Conservation (phyloP, 2,329 filamentous ascomycete genomes). For the Aureobasidium sp. region DNA sequence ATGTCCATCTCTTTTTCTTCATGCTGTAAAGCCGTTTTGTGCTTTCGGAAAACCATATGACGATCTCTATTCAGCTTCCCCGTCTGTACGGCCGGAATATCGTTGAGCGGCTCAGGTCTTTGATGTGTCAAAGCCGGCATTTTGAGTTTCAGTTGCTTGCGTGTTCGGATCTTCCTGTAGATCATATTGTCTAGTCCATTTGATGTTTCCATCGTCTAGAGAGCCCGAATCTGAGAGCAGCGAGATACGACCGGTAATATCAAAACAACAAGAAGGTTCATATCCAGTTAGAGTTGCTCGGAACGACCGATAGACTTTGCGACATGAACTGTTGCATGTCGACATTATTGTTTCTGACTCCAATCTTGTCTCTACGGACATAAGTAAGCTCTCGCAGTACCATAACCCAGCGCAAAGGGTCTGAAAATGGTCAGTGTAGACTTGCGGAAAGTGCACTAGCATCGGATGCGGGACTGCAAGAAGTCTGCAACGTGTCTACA, state of each 20-base stretch:
- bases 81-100: neutral
- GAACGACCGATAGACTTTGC: no score
- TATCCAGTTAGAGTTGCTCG: no score
- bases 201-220: neutral
- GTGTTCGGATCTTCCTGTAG: constrained; percentile 1
- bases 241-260: neutral
- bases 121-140: neutral
- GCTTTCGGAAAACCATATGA: neutral
- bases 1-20: neutral
- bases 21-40: neutral
- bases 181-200: neutral
- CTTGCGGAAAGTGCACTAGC: no score
- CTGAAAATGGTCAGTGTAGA: no score
- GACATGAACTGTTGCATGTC: no score
- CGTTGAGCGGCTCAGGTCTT: neutral
- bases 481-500: no score
- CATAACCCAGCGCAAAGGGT: no score
- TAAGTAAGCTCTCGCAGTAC: no score
- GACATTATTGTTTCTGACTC: no score
- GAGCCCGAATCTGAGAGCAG: neutral
- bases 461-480: no score
- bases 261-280: neutral
- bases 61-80: neutral
- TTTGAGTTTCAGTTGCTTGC: neutral
- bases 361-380: no score